Percentiles rank a stretch among this genome's conserved stretches.
These are phyloP conservation scores for Mortierella sp. DNA, from an alignment of 371 early-diverging fungal genomes.

Conservation along the genomic window DNA sequence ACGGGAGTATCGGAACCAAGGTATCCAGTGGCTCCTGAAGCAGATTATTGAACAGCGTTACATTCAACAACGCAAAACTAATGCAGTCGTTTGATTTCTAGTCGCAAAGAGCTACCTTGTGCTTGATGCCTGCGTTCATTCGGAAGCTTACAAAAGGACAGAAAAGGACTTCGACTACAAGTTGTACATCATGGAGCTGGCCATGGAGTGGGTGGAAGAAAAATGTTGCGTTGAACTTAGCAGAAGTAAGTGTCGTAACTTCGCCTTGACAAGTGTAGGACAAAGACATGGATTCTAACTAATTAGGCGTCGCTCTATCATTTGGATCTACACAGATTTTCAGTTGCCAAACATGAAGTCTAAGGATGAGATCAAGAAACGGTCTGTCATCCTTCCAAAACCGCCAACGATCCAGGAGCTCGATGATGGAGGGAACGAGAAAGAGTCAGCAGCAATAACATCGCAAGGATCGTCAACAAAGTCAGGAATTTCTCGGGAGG, in stretches of 20 bases:
- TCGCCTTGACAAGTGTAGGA: no score
- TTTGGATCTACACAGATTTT: no score
- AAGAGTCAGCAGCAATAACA: neutral
- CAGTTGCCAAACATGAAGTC: conserved; percentile 66
- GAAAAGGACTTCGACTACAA: conserved; percentile 69
- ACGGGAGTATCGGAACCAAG: conserved; percentile 59
- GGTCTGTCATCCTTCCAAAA: conserved; percentile 67
- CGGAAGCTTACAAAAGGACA: conserved; percentile 64
- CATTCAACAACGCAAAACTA: no score
- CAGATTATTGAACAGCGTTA: no score
- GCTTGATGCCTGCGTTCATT: conserved; percentile 78
- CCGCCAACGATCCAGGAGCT: conserved; percentile 61
- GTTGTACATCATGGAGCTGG: conserved; percentile 73
- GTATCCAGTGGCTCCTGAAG: conserved; percentile 20
- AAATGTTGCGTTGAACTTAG: conserved; percentile 51
- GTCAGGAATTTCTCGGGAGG: no score
- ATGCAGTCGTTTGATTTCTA: neutral
- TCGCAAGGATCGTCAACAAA: neutral
- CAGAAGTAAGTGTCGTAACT: conserved; percentile 36
- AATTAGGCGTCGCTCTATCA: no score
- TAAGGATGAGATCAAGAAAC: conserved; percentile 71
- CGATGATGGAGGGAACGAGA: neutral
- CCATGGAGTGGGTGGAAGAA: conserved; percentile 76
- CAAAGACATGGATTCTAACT: no score
- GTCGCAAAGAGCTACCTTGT: conserved; percentile 64